Percentiles rank a stretch among this genome's conserved stretches.
Conservation (phyloP, 1,284 basidiomycete genomes). For the Microbotryum scabiosae region DNA sequence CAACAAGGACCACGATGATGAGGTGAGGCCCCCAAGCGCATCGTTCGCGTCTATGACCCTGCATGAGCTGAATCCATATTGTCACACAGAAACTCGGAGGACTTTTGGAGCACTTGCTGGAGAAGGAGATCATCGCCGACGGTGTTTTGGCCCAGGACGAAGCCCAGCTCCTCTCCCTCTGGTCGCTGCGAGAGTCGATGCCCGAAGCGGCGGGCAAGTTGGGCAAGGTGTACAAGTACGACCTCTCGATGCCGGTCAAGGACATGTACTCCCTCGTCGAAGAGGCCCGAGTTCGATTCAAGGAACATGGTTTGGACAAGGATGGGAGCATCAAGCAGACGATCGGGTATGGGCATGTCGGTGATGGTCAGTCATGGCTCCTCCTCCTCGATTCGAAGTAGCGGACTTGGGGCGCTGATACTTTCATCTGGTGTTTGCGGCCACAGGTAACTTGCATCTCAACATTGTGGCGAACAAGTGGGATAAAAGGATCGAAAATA, state of each 20-base stretch:
- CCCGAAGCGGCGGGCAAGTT: slow-evolving; percentile 90
- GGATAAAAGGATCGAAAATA: slow-evolving; percentile 69
- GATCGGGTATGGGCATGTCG: slow-evolving; percentile 91
- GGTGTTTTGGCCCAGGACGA: slow-evolving; percentile 90
- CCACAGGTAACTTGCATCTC: slow-evolving; percentile 82
- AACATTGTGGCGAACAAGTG: slow-evolving; percentile 86
- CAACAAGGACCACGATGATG: slow-evolving; percentile 87
- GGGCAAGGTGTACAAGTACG: slow-evolving; percentile 96
- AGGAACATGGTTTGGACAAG: slow-evolving; percentile 61
- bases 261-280: slow-evolving; percentile 88
- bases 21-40: slow-evolving; percentile 49
- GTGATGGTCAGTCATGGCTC: slow-evolving; percentile 61
- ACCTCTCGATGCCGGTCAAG: slow-evolving; percentile 80
- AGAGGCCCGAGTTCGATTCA: slow-evolving; percentile 62
- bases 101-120: slow-evolving; percentile 72
- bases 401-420: slow-evolving; percentile 20
- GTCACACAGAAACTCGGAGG: slow-evolving; percentile 69
- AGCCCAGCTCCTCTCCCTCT: slow-evolving; percentile 78
- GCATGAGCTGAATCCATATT: neutral
- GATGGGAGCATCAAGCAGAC: slow-evolving; percentile 62
- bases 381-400: slow-evolving; percentile 8
- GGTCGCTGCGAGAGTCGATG: slow-evolving; percentile 89
- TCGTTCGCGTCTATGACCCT: neutral
- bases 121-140: slow-evolving; percentile 71
- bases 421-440: too few relatives aligned